Conservation (phyloP, 768 basidiomycete genomes). For the Steccherinum ochraceum region DNA sequence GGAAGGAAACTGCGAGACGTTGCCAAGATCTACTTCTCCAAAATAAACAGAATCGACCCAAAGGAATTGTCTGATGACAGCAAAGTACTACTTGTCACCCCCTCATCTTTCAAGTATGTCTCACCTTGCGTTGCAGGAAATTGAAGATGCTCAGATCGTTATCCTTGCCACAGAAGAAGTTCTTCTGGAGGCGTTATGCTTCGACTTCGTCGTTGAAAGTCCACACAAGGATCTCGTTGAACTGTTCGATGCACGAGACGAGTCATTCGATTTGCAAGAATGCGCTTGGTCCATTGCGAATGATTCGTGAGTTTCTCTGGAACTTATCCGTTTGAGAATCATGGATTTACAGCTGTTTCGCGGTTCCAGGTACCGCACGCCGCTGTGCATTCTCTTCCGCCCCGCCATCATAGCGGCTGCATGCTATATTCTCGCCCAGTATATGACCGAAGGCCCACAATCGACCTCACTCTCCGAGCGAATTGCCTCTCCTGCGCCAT, state of each 20-base stretch:
- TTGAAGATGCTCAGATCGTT: conserved; percentile 60
- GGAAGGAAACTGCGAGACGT: conserved; percentile 84
- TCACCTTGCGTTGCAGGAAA: conserved; percentile 44
- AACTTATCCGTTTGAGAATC: conserved; percentile 1
- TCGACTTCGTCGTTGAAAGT: conserved; percentile 75
- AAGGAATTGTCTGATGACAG: conserved; percentile 54
- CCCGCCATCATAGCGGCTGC: conserved; percentile 70
- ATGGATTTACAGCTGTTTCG: too few relatives aligned
- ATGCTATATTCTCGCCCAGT: conserved; percentile 73
- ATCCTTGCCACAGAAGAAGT: conserved; percentile 76
- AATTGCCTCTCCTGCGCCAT: conserved; percentile 63
- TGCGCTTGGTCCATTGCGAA: conserved; percentile 83
- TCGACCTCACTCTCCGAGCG: conserved; percentile 65
- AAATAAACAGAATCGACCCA: conserved; percentile 51
- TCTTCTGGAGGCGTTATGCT: conserved; percentile 77
- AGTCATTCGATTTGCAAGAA: conserved; percentile 50
- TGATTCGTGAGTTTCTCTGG: conserved; percentile 59
- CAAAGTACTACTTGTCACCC: conserved; percentile 39
- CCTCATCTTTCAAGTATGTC: not conserved
- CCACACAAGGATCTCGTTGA: conserved; percentile 74
- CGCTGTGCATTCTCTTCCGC: conserved; percentile 65
- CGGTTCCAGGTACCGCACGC: conserved; percentile 62
- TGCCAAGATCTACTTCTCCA: conserved; percentile 66
- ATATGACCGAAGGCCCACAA: conserved; percentile 64
- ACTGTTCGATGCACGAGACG: conserved; percentile 53